phyloP scores from a whole-genome alignment of 2,329 filamentous ascomycete species.

The Aureobasidium sp. region DNA sequence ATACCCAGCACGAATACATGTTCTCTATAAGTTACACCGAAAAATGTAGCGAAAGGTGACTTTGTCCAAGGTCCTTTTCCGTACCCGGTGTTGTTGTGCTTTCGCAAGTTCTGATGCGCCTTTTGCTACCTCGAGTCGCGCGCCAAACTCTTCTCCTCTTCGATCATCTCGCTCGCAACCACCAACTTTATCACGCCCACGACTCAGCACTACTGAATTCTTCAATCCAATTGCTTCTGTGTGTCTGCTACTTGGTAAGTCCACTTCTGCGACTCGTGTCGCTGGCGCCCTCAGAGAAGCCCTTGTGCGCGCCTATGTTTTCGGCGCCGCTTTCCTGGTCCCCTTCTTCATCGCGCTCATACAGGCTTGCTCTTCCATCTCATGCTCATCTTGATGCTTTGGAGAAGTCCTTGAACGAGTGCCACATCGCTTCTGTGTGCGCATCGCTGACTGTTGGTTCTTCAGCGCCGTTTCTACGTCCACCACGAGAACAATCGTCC shows the following conservation, averaged over 20 bases:
- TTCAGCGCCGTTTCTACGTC: no score
- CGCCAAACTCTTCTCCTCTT: background rate
- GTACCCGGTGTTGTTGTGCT: no score
- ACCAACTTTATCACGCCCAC: background rate
- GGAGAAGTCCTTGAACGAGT: no score
- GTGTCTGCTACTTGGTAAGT: background rate
- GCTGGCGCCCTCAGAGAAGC: background rate
- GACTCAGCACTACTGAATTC: background rate
- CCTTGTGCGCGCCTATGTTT: background rate
- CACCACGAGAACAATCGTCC: no score
- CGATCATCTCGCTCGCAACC: background rate
- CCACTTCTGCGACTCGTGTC: background rate
- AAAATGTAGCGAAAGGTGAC: no score
- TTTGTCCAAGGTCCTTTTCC: no score
- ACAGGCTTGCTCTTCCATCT: background rate
- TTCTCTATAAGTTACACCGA: background rate
- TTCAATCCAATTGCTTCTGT: background rate
- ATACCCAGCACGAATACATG: background rate
- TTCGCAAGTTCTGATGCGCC: background rate
- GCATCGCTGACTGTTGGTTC: no score
- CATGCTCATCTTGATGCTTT: background rate
- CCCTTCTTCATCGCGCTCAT: background rate
- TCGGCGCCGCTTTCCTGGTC: background rate
- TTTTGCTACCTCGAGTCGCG: background rate
- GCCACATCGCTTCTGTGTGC: no score